Evolutionary conservation across 2,329 filamentous ascomycete genomes (phyloP), one percentile per base, ranked within the genome.

Genomic region (Cordyceps tenuipes): DNA sequence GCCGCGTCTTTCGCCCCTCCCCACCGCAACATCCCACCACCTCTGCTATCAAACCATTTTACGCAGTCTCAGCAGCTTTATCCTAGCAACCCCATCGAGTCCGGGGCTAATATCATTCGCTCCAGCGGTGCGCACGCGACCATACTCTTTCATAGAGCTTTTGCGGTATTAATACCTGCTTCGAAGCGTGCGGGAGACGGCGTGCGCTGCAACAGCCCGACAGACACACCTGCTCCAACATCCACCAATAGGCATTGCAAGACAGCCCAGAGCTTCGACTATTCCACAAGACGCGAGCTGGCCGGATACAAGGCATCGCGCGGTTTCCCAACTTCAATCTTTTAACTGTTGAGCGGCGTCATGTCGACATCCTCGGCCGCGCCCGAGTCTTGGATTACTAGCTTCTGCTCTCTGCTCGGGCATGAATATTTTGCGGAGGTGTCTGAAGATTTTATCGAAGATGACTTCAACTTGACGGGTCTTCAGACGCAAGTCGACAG

Each of bases 371-470:
- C 82, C 55, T 85, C 82, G 58, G 82, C 80, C 58, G 75, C 80
- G 34, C 82, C 82, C 63, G 94, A 99, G 79, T 96, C 92, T 60
- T 99, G 94, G 94, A 97, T 99, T 78, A 89, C 91, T 64, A 95
- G 92, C 61, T 99, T 97, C 75, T 99, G 94, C 79, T 91, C 90
- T 44, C 81, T 97, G 50, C 83, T 97, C 62, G 94, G 94, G 63
- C 94, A 99, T 73, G 94, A 99, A 75, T 99, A 97, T 78, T 99
- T 99, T 75, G 94, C 94, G 64, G 94, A 99, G 78, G 93, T 99
- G 55, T 94, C 91, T 50, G 94, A 99, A 76, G 94, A 99, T 70
- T 99, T 99, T 69, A 97, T 99, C 71, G 94, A 99, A 75, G 94
- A 99, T 85, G 94, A 99, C 75, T 99, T 99, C 81, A 99, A 99